Evolutionary conservation across 306 rosid genomes (phyloP), one percentile per base, ranked within the genome.

Genomic region (Albizia julibrissin): DNA sequence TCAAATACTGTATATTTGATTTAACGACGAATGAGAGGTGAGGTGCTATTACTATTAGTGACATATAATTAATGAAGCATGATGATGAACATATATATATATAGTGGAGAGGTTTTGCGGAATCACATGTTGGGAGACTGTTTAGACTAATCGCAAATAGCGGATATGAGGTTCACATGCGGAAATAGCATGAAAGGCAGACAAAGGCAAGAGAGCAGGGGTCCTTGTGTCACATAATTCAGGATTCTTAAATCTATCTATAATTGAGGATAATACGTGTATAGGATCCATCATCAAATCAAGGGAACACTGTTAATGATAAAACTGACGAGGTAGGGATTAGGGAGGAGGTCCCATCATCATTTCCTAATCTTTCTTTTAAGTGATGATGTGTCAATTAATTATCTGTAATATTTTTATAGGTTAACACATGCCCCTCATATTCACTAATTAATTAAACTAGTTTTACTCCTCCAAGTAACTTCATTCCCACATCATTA

Each of bases 331-430:
- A 11, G 33, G 34, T 34, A 10, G 21, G 10, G 19, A 42, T 21
- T n/a, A 56, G 62, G 8, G 52, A 8, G 19, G 54, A 85, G 87
- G 88, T 79, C 86, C 86, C 76, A 46, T 72, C 88, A 84, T 84
- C 85, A 74, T 65, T 78, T 71, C 69, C 70, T 0, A 10, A 19
- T 40, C 5, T 27, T 75, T 52, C 4, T 50, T 19, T 37, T 37
- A 5, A 37, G 6, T 6, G n/a, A n/a, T 37, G 8, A 19, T 5
- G 11, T 52, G 59, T 52, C 24, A 52, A 19, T 5, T 19, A 50
- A 13, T 49, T 50, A 44, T 19, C 7, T 21, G 21, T 19, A 52
- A 47, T 47, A 4, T 19, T 19, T 19, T 19, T 52, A 22, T 19
- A 7, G 59, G 59, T 19, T 22, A 16, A 19, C 59, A 1, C 14